Evolutionary conservation across 163 green algal species (phyloP).

Genomic region (Volvox carteri): DNA sequence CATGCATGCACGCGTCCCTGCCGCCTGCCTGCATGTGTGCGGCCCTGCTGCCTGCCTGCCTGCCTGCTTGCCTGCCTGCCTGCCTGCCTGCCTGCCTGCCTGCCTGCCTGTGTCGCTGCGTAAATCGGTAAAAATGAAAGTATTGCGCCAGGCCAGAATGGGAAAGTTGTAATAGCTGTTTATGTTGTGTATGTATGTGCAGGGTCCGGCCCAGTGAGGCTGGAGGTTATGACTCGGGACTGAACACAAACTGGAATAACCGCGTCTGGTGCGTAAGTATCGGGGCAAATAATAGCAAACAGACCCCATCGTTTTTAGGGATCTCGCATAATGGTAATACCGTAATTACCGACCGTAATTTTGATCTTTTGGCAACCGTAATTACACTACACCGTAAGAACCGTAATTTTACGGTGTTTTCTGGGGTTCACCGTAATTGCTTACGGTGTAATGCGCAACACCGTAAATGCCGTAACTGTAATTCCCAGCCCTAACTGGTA

Average conservation of each 20-base stretch:
- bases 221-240: not conserved
- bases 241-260: not conserved
- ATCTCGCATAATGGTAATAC: not conserved
- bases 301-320: too few relatives aligned
- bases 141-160: too few relatives aligned
- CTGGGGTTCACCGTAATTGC: not conserved
- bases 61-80: not conserved
- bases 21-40: not conserved
- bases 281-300: too few relatives aligned
- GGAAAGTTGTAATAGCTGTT: not conserved
- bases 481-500: not conserved
- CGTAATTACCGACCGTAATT: not conserved
- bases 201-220: not conserved
- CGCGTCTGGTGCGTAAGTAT: not conserved
- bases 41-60: too few relatives aligned
- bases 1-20: not conserved
- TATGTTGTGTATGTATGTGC: not conserved
- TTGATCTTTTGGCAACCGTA: too few relatives aligned
- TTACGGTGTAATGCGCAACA: not conserved
- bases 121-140: not conserved
- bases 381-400: not conserved
- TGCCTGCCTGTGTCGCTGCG: not conserved
- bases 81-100: not conserved
- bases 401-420: not conserved
- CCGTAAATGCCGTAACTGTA: not conserved